A percentile compares a stretch with the other conserved stretches of the same genome.
Evolutionary conservation across 2,329 filamentous ascomycete genomes (phyloP).

Genomic region (Paraphoma chrysanthemicola): DNA sequence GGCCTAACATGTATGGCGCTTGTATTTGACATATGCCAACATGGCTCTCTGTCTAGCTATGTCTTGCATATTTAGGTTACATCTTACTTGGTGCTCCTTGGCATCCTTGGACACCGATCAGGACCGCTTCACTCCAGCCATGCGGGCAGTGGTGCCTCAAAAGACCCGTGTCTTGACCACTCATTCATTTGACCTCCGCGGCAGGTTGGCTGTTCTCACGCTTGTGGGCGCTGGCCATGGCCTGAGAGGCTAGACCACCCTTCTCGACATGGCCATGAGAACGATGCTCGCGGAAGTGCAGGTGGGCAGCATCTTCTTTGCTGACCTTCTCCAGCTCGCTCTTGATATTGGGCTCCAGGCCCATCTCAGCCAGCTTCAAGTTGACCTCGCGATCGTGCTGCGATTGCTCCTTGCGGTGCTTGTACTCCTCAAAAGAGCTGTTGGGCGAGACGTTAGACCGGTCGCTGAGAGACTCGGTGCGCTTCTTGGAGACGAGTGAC

Average conservation of each 20-base stretch:
- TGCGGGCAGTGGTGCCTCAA: too few species aligned
- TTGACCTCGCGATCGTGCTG: constrained; percentile 5
- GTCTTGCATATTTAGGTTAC: background rate
- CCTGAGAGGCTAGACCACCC: background rate
- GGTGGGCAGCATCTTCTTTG: background rate
- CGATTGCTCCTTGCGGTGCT: constrained; percentile 9
- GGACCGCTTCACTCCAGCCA: too few species aligned
- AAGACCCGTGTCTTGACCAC: background rate
- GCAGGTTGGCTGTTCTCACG: constrained; percentile 13
- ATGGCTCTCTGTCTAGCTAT: background rate
- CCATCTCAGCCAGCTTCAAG: constrained; percentile 6
- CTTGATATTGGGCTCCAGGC: constrained; percentile 4
- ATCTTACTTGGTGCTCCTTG: too few species aligned
- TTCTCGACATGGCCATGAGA: background rate
- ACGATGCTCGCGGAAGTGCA: too few species aligned
- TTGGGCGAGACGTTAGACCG: constrained; percentile 12
- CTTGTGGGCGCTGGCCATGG: constrained; percentile 6
- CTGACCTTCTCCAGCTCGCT: background rate
- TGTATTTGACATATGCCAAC: background rate
- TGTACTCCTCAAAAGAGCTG: constrained; percentile 3
- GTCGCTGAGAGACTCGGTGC: constrained; percentile 21
- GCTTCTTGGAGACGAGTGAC: constrained; percentile 9
- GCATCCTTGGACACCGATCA: background rate
- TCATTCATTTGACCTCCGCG: background rate
- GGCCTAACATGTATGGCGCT: too few species aligned